These are phyloP conservation scores for Suillus paluster DNA, from an alignment of 768 basidiomycete species.

Conservation along the genomic window DNA sequence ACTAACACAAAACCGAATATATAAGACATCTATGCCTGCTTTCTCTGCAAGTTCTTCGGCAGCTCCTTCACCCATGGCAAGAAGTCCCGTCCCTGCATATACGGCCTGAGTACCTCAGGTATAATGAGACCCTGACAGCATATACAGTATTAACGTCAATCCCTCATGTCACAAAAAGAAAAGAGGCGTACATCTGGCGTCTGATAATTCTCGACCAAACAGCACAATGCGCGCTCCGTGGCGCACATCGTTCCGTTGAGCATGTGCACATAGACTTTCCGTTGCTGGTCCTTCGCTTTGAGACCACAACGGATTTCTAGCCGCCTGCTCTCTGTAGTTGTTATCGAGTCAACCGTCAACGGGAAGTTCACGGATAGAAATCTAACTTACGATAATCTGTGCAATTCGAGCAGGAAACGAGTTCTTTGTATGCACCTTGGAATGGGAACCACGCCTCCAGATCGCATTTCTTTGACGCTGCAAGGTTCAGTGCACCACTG, in stretches of 20 bases:
- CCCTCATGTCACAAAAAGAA: conserved; percentile 5
- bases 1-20: background rate
- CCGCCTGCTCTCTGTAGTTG: conserved; percentile 79
- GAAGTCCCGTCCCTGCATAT: conserved; percentile 96
- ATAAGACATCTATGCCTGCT: conserved; percentile 50
- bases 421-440: conserved; percentile 94
- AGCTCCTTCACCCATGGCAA: conserved; percentile 82
- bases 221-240: conserved; percentile 95
- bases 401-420: conserved; percentile 98
- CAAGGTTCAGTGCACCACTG: conserved; percentile 95
- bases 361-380: background rate
- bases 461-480: conserved; percentile 97
- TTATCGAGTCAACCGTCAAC: background rate
- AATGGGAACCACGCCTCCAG: conserved; percentile 99
- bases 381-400: conserved; percentile 92
- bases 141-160: conserved; percentile 4
- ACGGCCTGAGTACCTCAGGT: conserved; percentile 88
- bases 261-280: conserved; percentile 98
- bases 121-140: conserved; percentile 79
- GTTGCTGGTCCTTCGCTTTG: conserved; percentile 86
- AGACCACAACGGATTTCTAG: conserved; percentile 94
- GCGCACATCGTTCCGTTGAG: conserved; percentile 97
- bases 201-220: conserved; percentile 98
- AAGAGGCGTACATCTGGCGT: conserved; percentile 76
- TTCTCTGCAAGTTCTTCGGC: conserved; percentile 79